A percentile compares a stretch with the other conserved stretches of the same genome.
Evolutionary conservation across 805 yeast species (phyloP).

Genomic region (Diddensiella caesifluorescens): DNA sequence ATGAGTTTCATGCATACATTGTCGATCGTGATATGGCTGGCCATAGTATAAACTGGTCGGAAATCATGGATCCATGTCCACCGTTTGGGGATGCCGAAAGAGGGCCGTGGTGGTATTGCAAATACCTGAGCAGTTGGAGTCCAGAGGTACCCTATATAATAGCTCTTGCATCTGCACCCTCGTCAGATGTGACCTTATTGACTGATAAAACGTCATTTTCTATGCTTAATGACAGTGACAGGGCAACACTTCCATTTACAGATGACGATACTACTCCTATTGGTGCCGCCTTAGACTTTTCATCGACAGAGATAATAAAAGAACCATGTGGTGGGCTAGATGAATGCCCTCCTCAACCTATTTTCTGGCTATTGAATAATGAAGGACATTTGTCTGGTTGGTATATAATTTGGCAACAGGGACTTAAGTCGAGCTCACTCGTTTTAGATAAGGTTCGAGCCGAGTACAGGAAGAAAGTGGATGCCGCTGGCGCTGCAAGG

Average conservation of each 20-base stretch:
- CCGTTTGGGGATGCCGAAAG: constrained; percentile 28
- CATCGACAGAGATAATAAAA: constrained; percentile 38
- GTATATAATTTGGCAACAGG: constrained; percentile 49
- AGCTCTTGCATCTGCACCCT: constrained; percentile 54
- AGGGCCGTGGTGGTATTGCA: constrained; percentile 24
- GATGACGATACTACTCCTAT: constrained; percentile 60
- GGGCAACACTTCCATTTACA: constrained; percentile 70
- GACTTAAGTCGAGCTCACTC: constrained; percentile 1
- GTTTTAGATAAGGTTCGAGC: neutral
- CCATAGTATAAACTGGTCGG: constrained; percentile 10
- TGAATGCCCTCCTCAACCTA: constrained; percentile 56
- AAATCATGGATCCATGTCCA: constrained; percentile 26
- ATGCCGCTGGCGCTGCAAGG: too few relatives aligned
- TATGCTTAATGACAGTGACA: constrained; percentile 61
- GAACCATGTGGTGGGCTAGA: constrained; percentile 59
- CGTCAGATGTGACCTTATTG: constrained; percentile 55
- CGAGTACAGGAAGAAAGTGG: too few relatives aligned
- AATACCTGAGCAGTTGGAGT: constrained; percentile 22
- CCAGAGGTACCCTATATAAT: constrained; percentile 27
- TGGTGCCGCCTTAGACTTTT: constrained; percentile 62
- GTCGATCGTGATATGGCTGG: constrained; percentile 9
- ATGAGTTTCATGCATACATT: constrained; percentile 19
- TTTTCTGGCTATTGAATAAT: constrained; percentile 56
- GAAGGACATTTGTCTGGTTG: constrained; percentile 59
- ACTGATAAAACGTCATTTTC: constrained; percentile 37